Evolutionary conservation across 805 yeast genomes (phyloP), one percentile per base, ranked within the genome.

Genomic region (Candida palmyrensis): DNA sequence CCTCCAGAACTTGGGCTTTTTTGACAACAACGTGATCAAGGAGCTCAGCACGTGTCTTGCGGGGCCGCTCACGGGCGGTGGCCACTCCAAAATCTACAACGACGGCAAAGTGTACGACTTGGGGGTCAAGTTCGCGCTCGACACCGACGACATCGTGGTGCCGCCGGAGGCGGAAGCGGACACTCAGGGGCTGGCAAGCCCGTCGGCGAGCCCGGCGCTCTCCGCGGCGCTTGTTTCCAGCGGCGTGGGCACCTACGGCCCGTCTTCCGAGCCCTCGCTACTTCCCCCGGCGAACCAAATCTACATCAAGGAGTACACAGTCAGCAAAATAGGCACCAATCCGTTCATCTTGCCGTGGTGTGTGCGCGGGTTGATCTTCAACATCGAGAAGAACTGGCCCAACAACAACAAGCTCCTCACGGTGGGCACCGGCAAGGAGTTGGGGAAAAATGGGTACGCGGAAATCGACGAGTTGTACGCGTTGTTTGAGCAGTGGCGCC

Each of bases 271-370:
- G 12, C 33, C 20, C 11, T 28, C 21, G 14, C 38, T 40, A 18
- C 20, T 56, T 2, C 70, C 70, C 3, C 25, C 43, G n/a, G 49
- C 59, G 10, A 63, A 64, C 41, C 59, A 51, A 30, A 53, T 62
- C 1, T 58, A 63, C 39, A 48, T 60, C 35, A 57, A 57, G 38
- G 68, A 65, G 38, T 84, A 80, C 50, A 75, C 75, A 31, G 68
- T 84, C 25, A 77, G 84, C 6, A 73, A 74, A 40, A 57, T 82
- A 13, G 87, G 86, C 2, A 63, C 74, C 18, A 89, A 90, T 55
- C 96, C 96, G 0, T 90, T 74, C 49, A 77, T 82, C 38, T 60
- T 90, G 24, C 97, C 97, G 1, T 90, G 97, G 96, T 83, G 94
- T 47, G 74, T 88, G 61, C 63, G 96, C 27, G 96, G 96, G 0